phyloP scores from a whole-genome alignment of 1,284 basidiomycete genomes.

The Bjerkandera adusta region DNA sequence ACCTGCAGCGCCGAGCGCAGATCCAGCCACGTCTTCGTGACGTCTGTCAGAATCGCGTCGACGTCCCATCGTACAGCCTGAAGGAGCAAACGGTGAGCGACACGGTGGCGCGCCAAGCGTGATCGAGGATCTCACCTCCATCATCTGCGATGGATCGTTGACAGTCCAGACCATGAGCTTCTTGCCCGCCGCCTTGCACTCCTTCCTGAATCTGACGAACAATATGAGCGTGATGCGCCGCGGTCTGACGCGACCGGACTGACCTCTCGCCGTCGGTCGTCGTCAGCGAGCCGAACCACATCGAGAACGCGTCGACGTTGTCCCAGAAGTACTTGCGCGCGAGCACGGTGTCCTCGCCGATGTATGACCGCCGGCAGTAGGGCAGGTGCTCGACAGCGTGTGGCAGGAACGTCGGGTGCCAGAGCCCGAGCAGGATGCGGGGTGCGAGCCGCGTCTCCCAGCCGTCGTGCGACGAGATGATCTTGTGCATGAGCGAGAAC shows the following conservation, averaged over 20 bases:
- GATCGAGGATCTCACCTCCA: no score
- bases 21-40: conserved; percentile 75
- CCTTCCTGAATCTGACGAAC: conserved; percentile 62
- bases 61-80: conserved; percentile 92
- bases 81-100: conserved; percentile 28
- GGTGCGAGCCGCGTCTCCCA: conserved; percentile 87
- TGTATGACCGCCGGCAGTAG: conserved; percentile 84
- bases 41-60: conserved; percentile 87
- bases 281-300: conserved; percentile 78
- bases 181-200: conserved; percentile 83
- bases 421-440: conserved; percentile 85
- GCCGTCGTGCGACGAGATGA: conserved; percentile 66
- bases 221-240: not conserved
- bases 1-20: conserved; percentile 65
- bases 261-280: conserved; percentile 69
- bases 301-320: conserved; percentile 85
- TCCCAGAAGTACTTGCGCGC: conserved; percentile 92
- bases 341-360: conserved; percentile 68
- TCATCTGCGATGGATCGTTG: conserved; percentile 90
- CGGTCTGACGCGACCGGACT: conserved; percentile 24
- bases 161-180: conserved; percentile 96
- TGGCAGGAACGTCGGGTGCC: conserved; percentile 90
- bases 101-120: conserved; percentile 35
- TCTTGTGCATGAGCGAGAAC: conserved; percentile 81
- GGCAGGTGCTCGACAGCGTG: conserved; percentile 78